Conservation (phyloP, 2,329 filamentous ascomycete genomes). For the Talaromyces sp. region DNA sequence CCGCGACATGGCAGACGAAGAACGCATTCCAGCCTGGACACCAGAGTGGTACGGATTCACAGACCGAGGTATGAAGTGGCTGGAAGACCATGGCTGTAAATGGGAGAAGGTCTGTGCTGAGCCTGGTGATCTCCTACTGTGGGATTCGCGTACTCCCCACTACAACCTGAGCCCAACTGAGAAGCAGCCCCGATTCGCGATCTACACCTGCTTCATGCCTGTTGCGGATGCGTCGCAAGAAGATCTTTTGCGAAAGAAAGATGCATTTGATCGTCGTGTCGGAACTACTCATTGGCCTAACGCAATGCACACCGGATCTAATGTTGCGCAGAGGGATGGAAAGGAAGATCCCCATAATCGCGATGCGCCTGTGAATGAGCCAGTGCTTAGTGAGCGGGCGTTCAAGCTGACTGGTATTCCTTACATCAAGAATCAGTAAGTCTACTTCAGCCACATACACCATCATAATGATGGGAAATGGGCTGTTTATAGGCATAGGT, state of each 20-base stretch:
- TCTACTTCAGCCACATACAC: too few relatives aligned
- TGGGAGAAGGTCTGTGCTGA: constrained; percentile 45
- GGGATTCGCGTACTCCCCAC: constrained; percentile 45
- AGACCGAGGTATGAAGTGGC: constrained; percentile 36
- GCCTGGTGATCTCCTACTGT: constrained; percentile 49
- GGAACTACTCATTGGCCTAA: constrained; percentile 49
- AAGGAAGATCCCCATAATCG: constrained; percentile 33
- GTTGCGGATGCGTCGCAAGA: constrained; percentile 45
- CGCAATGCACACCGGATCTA: constrained; percentile 25
- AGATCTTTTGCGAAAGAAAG: constrained; percentile 47
- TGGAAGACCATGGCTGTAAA: constrained; percentile 31
- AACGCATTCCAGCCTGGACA: constrained; percentile 30
- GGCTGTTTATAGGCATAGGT: too few relatives aligned
- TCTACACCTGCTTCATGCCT: constrained; percentile 48
- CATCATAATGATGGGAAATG: too few relatives aligned
- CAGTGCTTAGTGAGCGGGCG: constrained; percentile 44
- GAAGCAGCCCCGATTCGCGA: constrained; percentile 32
- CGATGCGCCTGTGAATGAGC: constrained; percentile 44
- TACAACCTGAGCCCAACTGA: constrained; percentile 43
- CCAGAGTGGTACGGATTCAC: constrained; percentile 37
- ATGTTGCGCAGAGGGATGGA: constrained; percentile 25
- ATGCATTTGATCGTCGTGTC: constrained; percentile 42
- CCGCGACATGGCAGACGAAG: constrained; percentile 31
- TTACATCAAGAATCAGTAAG: constrained; percentile 47
- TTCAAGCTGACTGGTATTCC: constrained; percentile 54